Evolutionary conservation across 352 stramenopile species (phyloP).

Genomic region (Phytopythium ostracodes): DNA sequence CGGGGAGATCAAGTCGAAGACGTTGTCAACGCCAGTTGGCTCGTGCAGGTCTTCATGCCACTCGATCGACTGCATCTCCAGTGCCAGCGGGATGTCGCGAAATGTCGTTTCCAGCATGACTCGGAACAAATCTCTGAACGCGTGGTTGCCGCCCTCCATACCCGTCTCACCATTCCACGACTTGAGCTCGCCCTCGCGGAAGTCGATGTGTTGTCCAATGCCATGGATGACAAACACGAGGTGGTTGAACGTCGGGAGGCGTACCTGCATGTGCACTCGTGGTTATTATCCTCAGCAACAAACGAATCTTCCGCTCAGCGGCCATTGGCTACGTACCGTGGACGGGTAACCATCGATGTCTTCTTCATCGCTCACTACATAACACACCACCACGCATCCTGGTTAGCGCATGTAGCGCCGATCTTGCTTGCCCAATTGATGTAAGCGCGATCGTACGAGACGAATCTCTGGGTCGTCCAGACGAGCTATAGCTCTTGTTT

Average conservation of each 20-base stretch:
- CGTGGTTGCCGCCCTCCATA: conserved; percentile 73
- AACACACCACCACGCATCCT: background rate
- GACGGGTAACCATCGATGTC: conserved; percentile 66
- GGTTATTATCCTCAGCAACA: background rate
- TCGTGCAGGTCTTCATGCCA: conserved; percentile 89
- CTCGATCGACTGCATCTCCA: conserved; percentile 89
- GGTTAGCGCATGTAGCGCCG: background rate
- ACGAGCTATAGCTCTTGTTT: conserved; percentile 69
- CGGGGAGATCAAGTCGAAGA: conserved; percentile 82
- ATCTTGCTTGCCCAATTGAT: background rate
- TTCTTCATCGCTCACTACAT: conserved; percentile 36
- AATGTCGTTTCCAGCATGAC: conserved; percentile 78
- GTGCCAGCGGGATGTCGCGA: conserved; percentile 66
- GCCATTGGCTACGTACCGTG: conserved; percentile 35
- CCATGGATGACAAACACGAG: conserved; percentile 87
- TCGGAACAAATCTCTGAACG: conserved; percentile 75
- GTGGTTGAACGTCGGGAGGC: conserved; percentile 72
- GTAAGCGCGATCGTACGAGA: conserved; percentile 15
- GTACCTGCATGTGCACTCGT: conserved; percentile 33
- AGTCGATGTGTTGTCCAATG: conserved; percentile 84
- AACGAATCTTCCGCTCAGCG: conserved; percentile 1
- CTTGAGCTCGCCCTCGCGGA: conserved; percentile 80
- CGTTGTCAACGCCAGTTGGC: conserved; percentile 74
- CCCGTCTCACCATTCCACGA: conserved; percentile 71
- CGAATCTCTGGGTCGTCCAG: conserved; percentile 19